A percentile compares a stretch with the other conserved stretches of the same genome.
phyloP scores from a whole-genome alignment of 2,329 filamentous ascomycete genomes.

The Elsinoe arachidis region DNA sequence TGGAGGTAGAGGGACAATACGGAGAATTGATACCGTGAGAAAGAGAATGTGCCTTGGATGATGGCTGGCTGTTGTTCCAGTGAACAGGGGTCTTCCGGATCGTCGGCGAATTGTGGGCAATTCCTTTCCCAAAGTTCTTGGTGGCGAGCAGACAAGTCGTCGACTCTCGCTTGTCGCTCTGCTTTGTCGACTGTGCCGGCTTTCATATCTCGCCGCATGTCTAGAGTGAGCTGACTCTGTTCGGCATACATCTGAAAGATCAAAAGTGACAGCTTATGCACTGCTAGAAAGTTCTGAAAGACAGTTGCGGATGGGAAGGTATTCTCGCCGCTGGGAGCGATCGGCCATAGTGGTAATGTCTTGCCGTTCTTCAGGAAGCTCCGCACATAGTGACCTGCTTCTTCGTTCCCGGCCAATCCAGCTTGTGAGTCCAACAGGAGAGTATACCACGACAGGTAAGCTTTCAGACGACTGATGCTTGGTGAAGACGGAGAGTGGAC shows the following conservation, averaged over 20 bases:
- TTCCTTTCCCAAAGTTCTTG: background rate
- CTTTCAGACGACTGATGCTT: slow-evolving; percentile 25
- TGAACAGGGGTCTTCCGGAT: background rate
- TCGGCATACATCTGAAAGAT: slow-evolving; percentile 8
- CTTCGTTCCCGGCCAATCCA: slow-evolving; percentile 11
- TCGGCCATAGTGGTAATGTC: slow-evolving; percentile 5
- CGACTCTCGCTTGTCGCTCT: background rate
- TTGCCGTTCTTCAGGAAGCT: slow-evolving; percentile 11
- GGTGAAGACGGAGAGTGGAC: slow-evolving; percentile 14
- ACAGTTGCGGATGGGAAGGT: background rate
- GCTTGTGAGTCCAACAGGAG: slow-evolving; percentile 39
- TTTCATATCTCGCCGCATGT: background rate
- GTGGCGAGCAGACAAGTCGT: background rate
- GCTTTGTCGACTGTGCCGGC: background rate
- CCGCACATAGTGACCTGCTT: slow-evolving; percentile 13
- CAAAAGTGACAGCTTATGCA: slow-evolving; percentile 5
- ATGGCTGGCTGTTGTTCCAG: slow-evolving; percentile 1
- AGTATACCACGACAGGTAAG: slow-evolving; percentile 48
- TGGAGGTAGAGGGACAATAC: slow-evolving; percentile 42
- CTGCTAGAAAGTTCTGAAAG: background rate
- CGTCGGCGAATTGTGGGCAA: background rate
- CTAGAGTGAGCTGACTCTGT: background rate
- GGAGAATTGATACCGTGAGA: slow-evolving; percentile 13
- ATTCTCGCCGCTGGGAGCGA: slow-evolving; percentile 5
- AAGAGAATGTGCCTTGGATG: slow-evolving; percentile 4